Evolutionary conservation across 2,329 filamentous ascomycete species (phyloP).

Genomic region (Cladobotryum mycophilum): DNA sequence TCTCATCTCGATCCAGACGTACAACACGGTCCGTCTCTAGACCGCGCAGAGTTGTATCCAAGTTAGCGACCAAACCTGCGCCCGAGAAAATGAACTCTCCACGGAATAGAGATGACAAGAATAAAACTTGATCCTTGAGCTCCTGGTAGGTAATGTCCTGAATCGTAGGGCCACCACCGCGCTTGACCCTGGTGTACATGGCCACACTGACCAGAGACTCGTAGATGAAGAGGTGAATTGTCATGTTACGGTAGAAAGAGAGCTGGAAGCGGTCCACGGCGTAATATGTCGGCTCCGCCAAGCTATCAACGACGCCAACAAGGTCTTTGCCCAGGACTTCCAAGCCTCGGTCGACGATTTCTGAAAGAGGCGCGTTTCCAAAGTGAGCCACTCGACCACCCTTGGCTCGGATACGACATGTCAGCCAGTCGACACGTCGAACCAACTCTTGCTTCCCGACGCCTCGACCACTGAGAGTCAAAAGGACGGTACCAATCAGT

Average conservation of each 20-base stretch:
- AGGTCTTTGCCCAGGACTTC: slow-evolving; percentile 88
- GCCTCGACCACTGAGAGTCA: slow-evolving; percentile 85
- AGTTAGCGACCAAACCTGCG: slow-evolving; percentile 72
- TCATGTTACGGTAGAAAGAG: slow-evolving; percentile 99
- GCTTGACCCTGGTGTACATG: slow-evolving; percentile 87
- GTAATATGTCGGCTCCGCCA: slow-evolving; percentile 89
- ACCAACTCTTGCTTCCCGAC: slow-evolving; percentile 83
- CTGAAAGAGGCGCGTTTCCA: slow-evolving; percentile 67
- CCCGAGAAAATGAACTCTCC: slow-evolving; percentile 96
- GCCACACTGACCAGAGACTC: slow-evolving; percentile 85
- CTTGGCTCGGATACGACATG: slow-evolving; percentile 71
- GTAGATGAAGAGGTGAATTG: slow-evolving; percentile 93
- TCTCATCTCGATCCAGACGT: slow-evolving; percentile 52
- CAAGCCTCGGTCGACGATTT: slow-evolving; percentile 81
- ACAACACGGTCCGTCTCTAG: slow-evolving; percentile 78
- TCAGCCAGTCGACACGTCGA: slow-evolving; percentile 85
- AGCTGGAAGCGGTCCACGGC: slow-evolving; percentile 95
- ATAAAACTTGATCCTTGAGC: slow-evolving; percentile 72
- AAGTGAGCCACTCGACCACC: slow-evolving; percentile 93
- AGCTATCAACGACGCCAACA: slow-evolving; percentile 69
- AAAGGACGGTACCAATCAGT: slow-evolving; percentile 84
- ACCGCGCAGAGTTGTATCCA: slow-evolving; percentile 70
- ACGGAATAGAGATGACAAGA: slow-evolving; percentile 88
- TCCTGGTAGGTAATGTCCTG: slow-evolving; percentile 73
- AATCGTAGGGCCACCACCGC: slow-evolving; percentile 74